Evolutionary conservation across 352 stramenopile genomes (phyloP).

Genomic region (Peronospora destructor): DNA sequence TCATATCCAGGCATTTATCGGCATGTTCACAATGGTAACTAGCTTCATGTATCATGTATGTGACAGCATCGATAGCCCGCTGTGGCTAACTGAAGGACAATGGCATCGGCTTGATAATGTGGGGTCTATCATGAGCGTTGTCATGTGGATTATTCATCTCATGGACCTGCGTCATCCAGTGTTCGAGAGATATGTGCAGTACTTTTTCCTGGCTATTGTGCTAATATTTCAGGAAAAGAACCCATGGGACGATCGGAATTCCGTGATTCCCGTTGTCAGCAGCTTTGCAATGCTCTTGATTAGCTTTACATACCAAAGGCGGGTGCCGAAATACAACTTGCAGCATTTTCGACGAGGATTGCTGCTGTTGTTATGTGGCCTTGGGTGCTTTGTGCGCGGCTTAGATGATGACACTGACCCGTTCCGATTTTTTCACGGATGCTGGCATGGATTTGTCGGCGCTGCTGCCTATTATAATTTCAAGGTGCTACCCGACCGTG

Average conservation of each 20-base stretch:
- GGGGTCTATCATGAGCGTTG: constrained; percentile 77
- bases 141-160: constrained; percentile 68
- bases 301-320: constrained; percentile 34
- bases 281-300: constrained; percentile 40
- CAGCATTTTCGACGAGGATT: constrained; percentile 41
- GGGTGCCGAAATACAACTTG: constrained; percentile 50
- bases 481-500: constrained; percentile 38
- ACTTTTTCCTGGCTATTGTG: constrained; percentile 55
- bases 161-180: constrained; percentile 49
- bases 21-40: constrained; percentile 70
- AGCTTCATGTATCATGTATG: constrained; percentile 78
- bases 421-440: constrained; percentile 78
- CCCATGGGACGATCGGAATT: constrained; percentile 63
- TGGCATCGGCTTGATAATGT: constrained; percentile 82
- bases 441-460: constrained; percentile 71
- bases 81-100: constrained; percentile 75
- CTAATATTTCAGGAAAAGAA: constrained; percentile 74
- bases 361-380: constrained; percentile 36
- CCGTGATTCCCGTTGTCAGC: constrained; percentile 36
- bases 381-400: constrained; percentile 55
- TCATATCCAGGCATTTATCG: constrained; percentile 52
- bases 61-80: constrained; percentile 63
- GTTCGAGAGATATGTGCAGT: constrained; percentile 54
- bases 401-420: constrained; percentile 69
- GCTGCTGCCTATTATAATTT: constrained; percentile 72